Evolutionary conservation across 1,139 yeast genomes (phyloP).

Genomic region (Hemisphaericaspora xylofermentans): DNA sequence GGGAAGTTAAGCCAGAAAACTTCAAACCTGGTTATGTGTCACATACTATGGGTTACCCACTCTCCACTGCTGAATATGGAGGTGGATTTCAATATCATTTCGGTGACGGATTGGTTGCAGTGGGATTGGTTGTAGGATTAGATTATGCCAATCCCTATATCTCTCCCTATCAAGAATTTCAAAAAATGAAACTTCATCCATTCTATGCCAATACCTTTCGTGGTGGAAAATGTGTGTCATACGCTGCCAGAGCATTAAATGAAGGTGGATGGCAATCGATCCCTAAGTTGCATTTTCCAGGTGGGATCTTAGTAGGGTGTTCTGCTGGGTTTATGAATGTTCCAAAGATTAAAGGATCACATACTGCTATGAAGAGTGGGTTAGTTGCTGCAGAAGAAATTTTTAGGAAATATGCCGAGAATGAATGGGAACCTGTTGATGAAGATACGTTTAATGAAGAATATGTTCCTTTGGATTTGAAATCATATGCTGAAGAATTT

Average conservation of each 20-base stretch:
- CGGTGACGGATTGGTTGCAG: constrained; percentile 86
- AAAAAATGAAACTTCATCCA: constrained; percentile 89
- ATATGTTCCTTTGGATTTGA: constrained; percentile 48
- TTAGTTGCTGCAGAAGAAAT: constrained; percentile 90
- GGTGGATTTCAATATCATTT: constrained; percentile 98
- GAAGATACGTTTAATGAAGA: constrained; percentile 43
- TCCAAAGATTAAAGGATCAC: constrained; percentile 97
- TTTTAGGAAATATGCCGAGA: constrained; percentile 51
- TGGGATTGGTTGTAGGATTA: constrained; percentile 88
- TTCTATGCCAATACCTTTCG: constrained; percentile 70
- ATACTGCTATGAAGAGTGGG: constrained; percentile 94
- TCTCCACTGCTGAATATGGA: constrained; percentile 73
- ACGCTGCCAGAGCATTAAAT: constrained; percentile 92
- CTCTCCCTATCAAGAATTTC: constrained; percentile 95
- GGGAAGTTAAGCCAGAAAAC: constrained; percentile 90
- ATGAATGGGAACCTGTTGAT: constrained; percentile 49
- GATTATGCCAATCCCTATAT: constrained; percentile 93
- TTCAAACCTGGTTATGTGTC: constrained; percentile 81
- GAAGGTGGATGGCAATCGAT: constrained; percentile 95
- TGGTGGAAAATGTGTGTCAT: constrained; percentile 90
- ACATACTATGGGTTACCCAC: constrained; percentile 90
- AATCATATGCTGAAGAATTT: constrained; percentile 60
- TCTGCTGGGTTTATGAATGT: constrained; percentile 96
- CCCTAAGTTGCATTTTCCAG: constrained; percentile 88
- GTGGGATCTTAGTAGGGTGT: constrained; percentile 92